A percentile compares a stretch with the other conserved stretches of the same genome.
phyloP scores from a whole-genome alignment of 345 rosid species.

The Syzygium oleosum region DNA sequence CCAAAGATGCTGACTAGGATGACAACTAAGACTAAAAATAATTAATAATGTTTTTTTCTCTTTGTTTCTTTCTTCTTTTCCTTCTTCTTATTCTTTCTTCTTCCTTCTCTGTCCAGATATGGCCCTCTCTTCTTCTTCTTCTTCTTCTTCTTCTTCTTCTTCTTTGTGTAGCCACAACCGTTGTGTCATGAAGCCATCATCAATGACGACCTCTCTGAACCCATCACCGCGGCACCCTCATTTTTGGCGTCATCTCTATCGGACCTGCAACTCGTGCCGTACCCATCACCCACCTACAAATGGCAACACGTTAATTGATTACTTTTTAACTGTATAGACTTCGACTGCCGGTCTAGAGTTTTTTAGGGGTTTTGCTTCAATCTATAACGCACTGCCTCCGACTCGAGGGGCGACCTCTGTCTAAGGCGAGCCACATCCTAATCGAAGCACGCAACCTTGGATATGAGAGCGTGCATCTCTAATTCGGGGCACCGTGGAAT shows the following conservation, averaged over 20 bases:
- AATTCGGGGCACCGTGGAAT: not conserved
- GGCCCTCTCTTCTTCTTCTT: not conserved
- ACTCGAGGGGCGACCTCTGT: not conserved
- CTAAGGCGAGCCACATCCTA: not conserved
- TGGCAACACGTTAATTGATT: not conserved
- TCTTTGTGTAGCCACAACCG: not conserved
- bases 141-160: not conserved
- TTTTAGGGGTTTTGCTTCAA: not conserved
- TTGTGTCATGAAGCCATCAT: not conserved
- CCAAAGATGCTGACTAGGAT: not conserved
- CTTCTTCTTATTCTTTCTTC: not conserved
- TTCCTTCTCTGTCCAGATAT: not conserved
- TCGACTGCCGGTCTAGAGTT: not conserved
- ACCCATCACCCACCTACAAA: not conserved
- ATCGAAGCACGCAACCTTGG: not conserved
- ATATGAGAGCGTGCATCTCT: not conserved
- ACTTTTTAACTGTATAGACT: not conserved
- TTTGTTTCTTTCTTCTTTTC: not conserved
- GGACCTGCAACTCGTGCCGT: not conserved
- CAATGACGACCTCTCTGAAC: not conserved
- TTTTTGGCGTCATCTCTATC: too few species aligned
- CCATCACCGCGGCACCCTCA: not conserved
- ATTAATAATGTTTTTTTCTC: not conserved
- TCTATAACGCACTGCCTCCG: not conserved
- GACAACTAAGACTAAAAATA: not conserved